phyloP scores from a whole-genome alignment of 2,329 filamentous ascomycete genomes.

The Scleromitrula shiraiana region DNA sequence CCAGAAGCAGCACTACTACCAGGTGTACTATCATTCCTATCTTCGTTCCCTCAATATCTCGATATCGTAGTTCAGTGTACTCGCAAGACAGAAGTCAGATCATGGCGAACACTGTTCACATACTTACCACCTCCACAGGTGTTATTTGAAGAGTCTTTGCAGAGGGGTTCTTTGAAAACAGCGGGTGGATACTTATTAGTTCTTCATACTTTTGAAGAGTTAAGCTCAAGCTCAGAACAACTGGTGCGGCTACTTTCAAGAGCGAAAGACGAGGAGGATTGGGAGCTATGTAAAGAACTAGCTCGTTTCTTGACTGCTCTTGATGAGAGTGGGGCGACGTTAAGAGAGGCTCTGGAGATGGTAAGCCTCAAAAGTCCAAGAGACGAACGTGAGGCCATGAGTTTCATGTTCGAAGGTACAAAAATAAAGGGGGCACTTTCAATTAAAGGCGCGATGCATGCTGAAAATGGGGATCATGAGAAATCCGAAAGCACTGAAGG shows the following conservation, averaged over 20 bases:
- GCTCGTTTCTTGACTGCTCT: slow-evolving; percentile 91
- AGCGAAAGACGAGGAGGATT: slow-evolving; percentile 79
- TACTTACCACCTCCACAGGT: slow-evolving; percentile 86
- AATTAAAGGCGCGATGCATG: slow-evolving; percentile 21
- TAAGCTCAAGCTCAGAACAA: slow-evolving; percentile 63
- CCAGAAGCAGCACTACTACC: slow-evolving; percentile 58
- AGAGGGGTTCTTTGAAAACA: slow-evolving; percentile 81
- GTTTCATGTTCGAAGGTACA: slow-evolving; percentile 34
- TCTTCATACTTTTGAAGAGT: slow-evolving; percentile 71
- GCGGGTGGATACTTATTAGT: slow-evolving; percentile 95
- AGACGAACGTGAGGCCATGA: slow-evolving; percentile 27
- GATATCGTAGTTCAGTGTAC: slow-evolving; percentile 97
- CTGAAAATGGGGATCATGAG: slow-evolving; percentile 29
- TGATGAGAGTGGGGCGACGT: slow-evolving; percentile 74
- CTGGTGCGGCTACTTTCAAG: slow-evolving; percentile 72
- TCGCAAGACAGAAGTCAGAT: slow-evolving; percentile 89
- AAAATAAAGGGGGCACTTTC: slow-evolving; percentile 26
- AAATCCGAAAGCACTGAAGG: slow-evolving; percentile 22
- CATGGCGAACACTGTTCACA: slow-evolving; percentile 88
- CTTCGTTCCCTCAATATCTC: slow-evolving; percentile 76
- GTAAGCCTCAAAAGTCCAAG: slow-evolving; percentile 40
- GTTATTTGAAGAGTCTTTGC: slow-evolving; percentile 86
- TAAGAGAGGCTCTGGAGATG: slow-evolving; percentile 63
- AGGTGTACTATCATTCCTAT: slow-evolving; percentile 54
- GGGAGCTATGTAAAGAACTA: slow-evolving; percentile 92